Percentiles rank a stretch among this genome's conserved stretches.
phyloP scores from a whole-genome alignment of 192 early-diverging fungal species.

The Coemansia sp. region DNA sequence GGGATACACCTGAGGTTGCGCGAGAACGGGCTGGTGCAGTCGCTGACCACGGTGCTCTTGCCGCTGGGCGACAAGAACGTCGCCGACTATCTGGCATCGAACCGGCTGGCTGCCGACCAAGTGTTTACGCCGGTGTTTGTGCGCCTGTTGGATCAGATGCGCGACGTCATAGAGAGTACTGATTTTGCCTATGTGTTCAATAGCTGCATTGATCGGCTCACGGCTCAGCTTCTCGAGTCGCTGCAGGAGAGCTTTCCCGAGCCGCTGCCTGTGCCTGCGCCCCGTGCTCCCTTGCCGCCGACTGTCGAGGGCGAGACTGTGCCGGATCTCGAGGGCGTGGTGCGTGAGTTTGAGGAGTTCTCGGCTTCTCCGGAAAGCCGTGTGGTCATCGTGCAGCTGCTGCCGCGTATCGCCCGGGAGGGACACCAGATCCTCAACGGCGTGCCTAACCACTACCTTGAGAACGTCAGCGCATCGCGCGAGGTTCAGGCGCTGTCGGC shows the following conservation, averaged over 20 bases:
- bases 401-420: slow-evolving; percentile 70
- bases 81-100: slow-evolving; percentile 40
- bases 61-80: slow-evolving; percentile 41
- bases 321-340: slow-evolving; percentile 55
- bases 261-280: slow-evolving; percentile 25
- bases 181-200: slow-evolving; percentile 49
- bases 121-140: slow-evolving; percentile 67
- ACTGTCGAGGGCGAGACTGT: slow-evolving; percentile 47
- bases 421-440: slow-evolving; percentile 74
- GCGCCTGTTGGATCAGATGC: slow-evolving; percentile 81
- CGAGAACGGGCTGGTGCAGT: slow-evolving; percentile 36
- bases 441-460: slow-evolving; percentile 73
- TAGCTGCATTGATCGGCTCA: slow-evolving; percentile 52
- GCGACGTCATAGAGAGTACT: slow-evolving; percentile 80
- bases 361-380: slow-evolving; percentile 52
- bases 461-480: slow-evolving; percentile 68
- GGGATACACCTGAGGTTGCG: slow-evolving; percentile 62
- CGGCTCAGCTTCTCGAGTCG: slow-evolving; percentile 48
- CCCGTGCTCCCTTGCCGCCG: slow-evolving; percentile 37
- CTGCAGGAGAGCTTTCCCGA: slow-evolving; percentile 58
- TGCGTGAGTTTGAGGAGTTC: slow-evolving; percentile 64
- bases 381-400: slow-evolving; percentile 63
- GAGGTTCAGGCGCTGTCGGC: slow-evolving; percentile 79
- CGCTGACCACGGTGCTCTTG: slow-evolving; percentile 32
- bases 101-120: slow-evolving; percentile 45